A percentile compares a stretch with the other conserved stretches of the same genome.
Evolutionary conservation across 495 filamentous ascomycete species (phyloP).

Genomic region (Xylaria cubensis): DNA sequence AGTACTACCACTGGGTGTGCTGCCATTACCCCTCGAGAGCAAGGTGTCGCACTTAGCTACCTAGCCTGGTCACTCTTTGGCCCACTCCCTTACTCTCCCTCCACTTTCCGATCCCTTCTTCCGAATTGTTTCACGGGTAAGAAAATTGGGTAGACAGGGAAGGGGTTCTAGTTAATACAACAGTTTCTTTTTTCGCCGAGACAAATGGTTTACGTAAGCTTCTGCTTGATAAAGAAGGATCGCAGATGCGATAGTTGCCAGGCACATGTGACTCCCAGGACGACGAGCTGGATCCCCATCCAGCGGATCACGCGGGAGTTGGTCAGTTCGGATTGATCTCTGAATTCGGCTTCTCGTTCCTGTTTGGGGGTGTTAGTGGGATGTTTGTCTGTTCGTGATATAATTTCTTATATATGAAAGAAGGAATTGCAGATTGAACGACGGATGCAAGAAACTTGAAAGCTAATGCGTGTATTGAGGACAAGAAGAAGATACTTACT

Average conservation of each 20-base stretch:
- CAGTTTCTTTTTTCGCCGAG: background rate
- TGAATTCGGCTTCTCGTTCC: conserved; percentile 98
- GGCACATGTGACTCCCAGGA: conserved; percentile 90
- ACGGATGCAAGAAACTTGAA: no score
- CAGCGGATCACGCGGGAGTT: conserved; percentile 93
- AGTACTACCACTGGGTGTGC: background rate
- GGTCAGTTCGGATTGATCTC: conserved; percentile 93
- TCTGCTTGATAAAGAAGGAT: conserved; percentile 99
- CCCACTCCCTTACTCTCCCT: background rate
- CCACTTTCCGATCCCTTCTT: background rate
- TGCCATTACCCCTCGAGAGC: background rate
- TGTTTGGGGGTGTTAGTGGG: conserved; percentile 41
- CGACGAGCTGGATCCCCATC: conserved; percentile 86
- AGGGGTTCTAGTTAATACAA: background rate
- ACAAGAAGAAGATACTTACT: conserved; percentile 62
- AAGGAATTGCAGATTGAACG: background rate
- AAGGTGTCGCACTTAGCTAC: background rate
- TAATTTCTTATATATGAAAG: background rate
- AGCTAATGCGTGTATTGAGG: no score
- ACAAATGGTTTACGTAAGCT: conserved; percentile 71
- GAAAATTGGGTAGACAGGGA: background rate
- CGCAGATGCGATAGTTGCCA: conserved; percentile 97
- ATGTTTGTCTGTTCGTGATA: conserved; percentile 10
- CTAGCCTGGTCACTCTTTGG: background rate
- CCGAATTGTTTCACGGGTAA: background rate